phyloP scores from a whole-genome alignment of 805 yeast species.

The Suhomyces canberraensis region DNA sequence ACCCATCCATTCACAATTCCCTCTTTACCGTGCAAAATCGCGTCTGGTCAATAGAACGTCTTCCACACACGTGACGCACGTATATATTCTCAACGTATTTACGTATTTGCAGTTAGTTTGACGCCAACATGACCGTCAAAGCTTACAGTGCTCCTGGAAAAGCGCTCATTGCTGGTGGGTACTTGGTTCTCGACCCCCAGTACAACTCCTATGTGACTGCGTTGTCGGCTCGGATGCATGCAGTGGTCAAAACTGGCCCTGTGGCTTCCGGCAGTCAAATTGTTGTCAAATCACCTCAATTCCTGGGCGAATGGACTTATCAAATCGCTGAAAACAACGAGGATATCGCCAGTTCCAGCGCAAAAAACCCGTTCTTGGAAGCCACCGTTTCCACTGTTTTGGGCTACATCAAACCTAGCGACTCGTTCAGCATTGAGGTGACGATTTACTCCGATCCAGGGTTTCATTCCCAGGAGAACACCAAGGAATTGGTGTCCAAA shows the following conservation, averaged over 20 bases:
- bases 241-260: conserved; percentile 39
- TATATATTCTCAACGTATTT: no score
- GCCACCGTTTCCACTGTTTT: conserved; percentile 56
- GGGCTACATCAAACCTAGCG: conserved; percentile 45
- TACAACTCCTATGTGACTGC: conserved; percentile 83
- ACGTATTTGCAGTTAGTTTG: no score
- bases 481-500: conserved; percentile 29
- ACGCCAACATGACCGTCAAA: conserved; percentile 15
- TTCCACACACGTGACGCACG: no score
- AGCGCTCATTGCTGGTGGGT: conserved; percentile 93
- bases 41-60: no score
- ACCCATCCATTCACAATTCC: no score
- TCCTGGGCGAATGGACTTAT: conserved; percentile 63
- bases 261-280: conserved; percentile 21
- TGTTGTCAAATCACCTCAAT: conserved; percentile 71
- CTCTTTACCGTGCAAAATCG: no score
- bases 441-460: conserved; percentile 81
- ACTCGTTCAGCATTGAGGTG: conserved; percentile 39
- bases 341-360: conserved; percentile 3
- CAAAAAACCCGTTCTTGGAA: conserved; percentile 69
- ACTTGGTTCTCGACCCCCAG: conserved; percentile 76
- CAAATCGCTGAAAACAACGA: conserved; percentile 32
- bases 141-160: conserved; percentile 95
- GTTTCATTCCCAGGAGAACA: conserved; percentile 73
- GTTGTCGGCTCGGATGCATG: conserved; percentile 85